Evolutionary conservation across 176 grass and related monocot genomes (phyloP), one percentile per base, ranked within the genome.

Genomic region (Guadua angustifolia): DNA sequence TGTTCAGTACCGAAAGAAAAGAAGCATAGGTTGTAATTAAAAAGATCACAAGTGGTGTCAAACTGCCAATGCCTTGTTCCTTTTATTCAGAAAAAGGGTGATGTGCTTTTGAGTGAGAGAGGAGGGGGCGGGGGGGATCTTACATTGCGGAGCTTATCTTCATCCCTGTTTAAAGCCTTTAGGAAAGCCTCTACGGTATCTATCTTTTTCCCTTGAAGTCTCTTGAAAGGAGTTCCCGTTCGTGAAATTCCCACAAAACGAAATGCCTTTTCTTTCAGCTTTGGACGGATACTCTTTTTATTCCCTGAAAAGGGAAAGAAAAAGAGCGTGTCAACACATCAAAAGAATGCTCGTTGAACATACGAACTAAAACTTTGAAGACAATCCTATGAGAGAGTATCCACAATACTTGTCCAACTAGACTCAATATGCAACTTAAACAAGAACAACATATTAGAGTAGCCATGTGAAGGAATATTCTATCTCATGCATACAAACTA

Each of bases 111-210:
- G 14, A 17, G 11, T 4, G 62, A 63, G 60, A 14, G 58, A 5
- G 58, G 13, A 24, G 13, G 49, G 49, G 6, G 12, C 22, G 13
- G 24, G 13, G 49, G 49, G 6, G 12, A 33, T 33, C 2, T 67
- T 67, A 67, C 65, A 39, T 26, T 67, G 65, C 35, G 0, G 65
- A 67, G 17, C 65, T 67, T 21, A 9, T 67, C 65, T 21, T 67
- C 65, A 67, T 67, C 35, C 65, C 18, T 67, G 8, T 67, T 67
- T 67, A 67, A 67, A 67, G 65, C 65, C 65, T 67, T 67, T 39
- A 8, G 17, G 24, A 67, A 67, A 4, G 18, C 65, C 13, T 17
- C 65, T 8, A 67, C 3, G 35, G 35, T 67, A 21, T 8, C 3
- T 35, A 67, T 67, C 0, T 8, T 4, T 19, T 67, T 67, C 8